A percentile compares a stretch with the other conserved stretches of the same genome.
These are phyloP conservation scores for Colletotrichum endophyticum DNA, from an alignment of 2,329 filamentous ascomycete genomes.

Conservation along the genomic window DNA sequence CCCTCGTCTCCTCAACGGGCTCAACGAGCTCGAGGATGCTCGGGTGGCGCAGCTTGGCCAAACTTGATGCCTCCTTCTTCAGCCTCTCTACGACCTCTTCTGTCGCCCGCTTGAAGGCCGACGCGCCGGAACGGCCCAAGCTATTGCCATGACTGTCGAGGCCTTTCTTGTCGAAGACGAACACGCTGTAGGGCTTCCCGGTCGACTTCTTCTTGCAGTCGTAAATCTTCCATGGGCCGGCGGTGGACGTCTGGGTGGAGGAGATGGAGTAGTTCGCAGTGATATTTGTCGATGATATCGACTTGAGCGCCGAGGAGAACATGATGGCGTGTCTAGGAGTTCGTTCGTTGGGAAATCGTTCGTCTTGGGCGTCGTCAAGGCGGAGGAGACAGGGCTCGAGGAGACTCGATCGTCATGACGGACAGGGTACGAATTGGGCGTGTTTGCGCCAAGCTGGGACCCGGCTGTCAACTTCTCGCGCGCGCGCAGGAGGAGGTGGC, in stretches of 20 bases:
- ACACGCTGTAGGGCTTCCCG: conserved; percentile 86
- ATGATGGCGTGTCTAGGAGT: conserved; percentile 41
- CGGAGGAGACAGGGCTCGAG: conserved; percentile 12
- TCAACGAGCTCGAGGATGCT: conserved; percentile 92
- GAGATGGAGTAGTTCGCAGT: conserved; percentile 88
- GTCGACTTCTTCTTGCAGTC: conserved; percentile 97
- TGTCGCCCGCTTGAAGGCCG: conserved; percentile 77
- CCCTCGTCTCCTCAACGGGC: conserved; percentile 92
- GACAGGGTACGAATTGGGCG: not conserved
- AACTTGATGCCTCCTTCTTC: conserved; percentile 87
- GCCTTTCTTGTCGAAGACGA: conserved; percentile 90
- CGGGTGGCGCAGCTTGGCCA: conserved; percentile 88
- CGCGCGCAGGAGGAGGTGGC: not conserved
- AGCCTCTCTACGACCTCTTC: conserved; percentile 92
- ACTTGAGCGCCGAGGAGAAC: conserved; percentile 94
- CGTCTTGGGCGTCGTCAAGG: conserved; percentile 13
- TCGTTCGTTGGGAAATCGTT: not conserved
- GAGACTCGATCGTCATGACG: conserved; percentile 24
- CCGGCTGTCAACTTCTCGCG: not conserved
- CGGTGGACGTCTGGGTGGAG: conserved; percentile 74
- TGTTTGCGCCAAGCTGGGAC: conserved; percentile 15
- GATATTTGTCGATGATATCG: conserved; percentile 89
- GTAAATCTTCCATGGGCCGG: conserved; percentile 96
- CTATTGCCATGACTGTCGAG: conserved; percentile 73
- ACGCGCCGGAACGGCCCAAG: conserved; percentile 65